Percentiles rank a stretch among this genome's conserved stretches.
These are phyloP conservation scores for Daldinia loculata DNA, from an alignment of 495 filamentous ascomycete genomes.

Conservation along the genomic window DNA sequence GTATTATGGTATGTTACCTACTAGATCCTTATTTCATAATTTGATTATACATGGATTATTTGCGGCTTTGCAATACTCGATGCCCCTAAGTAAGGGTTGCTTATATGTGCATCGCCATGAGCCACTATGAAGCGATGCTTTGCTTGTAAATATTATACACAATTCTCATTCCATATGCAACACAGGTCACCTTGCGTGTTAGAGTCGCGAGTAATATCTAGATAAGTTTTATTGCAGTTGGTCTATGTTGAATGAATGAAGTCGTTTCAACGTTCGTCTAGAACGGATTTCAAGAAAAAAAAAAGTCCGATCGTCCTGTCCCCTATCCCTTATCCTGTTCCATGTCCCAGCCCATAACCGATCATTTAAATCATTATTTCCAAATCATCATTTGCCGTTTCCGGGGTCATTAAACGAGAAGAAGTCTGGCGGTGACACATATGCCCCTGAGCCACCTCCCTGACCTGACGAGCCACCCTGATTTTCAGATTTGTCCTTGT, in stretches of 20 bases:
- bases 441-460: slow-evolving; percentile 18
- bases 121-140: not conserved
- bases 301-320: not conserved
- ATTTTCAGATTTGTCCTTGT: slow-evolving; percentile 23
- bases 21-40: no score
- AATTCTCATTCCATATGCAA: not conserved
- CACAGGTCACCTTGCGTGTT: not conserved
- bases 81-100: no score
- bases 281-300: not conserved
- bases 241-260: not conserved
- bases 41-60: no score
- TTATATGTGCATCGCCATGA: no score
- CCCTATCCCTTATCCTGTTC: not conserved
- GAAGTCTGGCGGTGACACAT: slow-evolving; percentile 37
- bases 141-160: not conserved
- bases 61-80: not conserved
- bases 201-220: not conserved
- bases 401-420: slow-evolving; percentile 39
- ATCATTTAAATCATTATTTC: not conserved
- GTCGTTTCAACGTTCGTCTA: not conserved
- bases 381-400: slow-evolving; percentile 16
- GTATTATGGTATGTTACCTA: no score
- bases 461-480: slow-evolving; percentile 27
- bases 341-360: not conserved
- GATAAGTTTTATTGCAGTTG: not conserved